Base-by-base conservation (phyloP, 164 flowering plant species). In the Vitis cinerea region DNA sequence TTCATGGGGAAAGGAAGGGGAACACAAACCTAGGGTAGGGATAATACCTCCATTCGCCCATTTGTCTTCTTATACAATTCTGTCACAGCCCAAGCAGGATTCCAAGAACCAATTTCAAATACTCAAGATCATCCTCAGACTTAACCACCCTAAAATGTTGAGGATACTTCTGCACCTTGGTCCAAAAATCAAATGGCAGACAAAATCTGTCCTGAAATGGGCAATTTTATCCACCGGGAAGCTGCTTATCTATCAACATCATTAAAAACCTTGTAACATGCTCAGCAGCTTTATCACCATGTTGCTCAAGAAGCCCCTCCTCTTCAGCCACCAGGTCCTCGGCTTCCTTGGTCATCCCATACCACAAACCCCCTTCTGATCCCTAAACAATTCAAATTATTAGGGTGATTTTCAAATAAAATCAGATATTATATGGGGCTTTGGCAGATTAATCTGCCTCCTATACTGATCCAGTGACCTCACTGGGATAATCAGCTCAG, bases 81-180 rank as follows among this genome's bases (percentile, higher is more conserved):
- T 1, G 97, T 92, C 30, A 92, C 74, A n/a, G 98, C 97, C 99
- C 95, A 92, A 66, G 68, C 74, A 7, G 97, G 88, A 65, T 85
- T 88, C 98, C 99, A 92, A 29, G 81, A 68, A 12, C 85, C 86
- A 69, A 94, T 80, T 94, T 89, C 75, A 94, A 83, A 61, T 74
- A 87, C 74, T 90, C 89, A 17, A 73, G 61, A 50, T 79, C 93
- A 75, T 86, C 87, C 53, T 74, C 78, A 63, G 68, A 68, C 66
- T 80, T 81, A 15, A 88, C 85, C 10, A 90, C 88, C 83, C 71
- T 83, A 69, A 94, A 92, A 5, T 68, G 75, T 13, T 91, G 74
- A 2, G 98, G 97, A 68, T 80, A 88, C 48, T 75, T 77, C 48
- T 83, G 80, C 50, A 83, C 88, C 97, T 95, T 55, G 10, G 57